Base-by-base conservation (phyloP, 2,329 filamentous ascomycete species). In the Aureobasidium sp. region DNA sequence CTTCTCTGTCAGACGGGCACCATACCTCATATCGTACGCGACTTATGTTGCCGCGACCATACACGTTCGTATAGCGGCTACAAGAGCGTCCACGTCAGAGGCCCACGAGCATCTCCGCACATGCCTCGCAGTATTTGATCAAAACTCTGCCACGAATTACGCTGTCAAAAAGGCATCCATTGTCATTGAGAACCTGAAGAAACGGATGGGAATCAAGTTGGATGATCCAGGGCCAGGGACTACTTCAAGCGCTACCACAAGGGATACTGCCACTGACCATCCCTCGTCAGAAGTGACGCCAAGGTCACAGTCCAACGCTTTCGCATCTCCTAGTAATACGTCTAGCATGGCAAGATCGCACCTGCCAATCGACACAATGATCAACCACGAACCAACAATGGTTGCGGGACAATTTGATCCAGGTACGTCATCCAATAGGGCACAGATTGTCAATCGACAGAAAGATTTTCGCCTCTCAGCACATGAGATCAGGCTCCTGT, bases 11-110 rank as follows among this genome's bases (percentile, higher is more conserved):
- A 70, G 73, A 12, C 70, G 75, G 12, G 79, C 81, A 0, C 82
- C 82, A 0, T 84, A 84, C 61, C 70, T 84, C 1, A 76, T 84
- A 20, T 81, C 79, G 0, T 84, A 84, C 67, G 80, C 82, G 0
- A 82, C 79, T 0, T 84, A 84, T 62, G 80, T 83, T 0, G 76
- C 77, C 4, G 80, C 80, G 0, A 83, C 80, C 0, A 82, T 84
- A 20, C 77, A 80, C 56, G 78, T 77, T 0, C 79, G 80, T 3
- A 78, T 80, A 6, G 80, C 81, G 0, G 78, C 81, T 6, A 57
- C 53, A 5, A 25, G 53, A 27, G 3, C 77, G 78, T 47, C 73
- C 0, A 71, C 72, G 0, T 79, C 76, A 0, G 72, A 75, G 4
- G 75, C 78, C 0, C 74, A 78, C 62, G 64, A 68, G 2, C 73